phyloP scores from a whole-genome alignment of 2,329 filamentous ascomycete genomes.

The Fusarium longipes region DNA sequence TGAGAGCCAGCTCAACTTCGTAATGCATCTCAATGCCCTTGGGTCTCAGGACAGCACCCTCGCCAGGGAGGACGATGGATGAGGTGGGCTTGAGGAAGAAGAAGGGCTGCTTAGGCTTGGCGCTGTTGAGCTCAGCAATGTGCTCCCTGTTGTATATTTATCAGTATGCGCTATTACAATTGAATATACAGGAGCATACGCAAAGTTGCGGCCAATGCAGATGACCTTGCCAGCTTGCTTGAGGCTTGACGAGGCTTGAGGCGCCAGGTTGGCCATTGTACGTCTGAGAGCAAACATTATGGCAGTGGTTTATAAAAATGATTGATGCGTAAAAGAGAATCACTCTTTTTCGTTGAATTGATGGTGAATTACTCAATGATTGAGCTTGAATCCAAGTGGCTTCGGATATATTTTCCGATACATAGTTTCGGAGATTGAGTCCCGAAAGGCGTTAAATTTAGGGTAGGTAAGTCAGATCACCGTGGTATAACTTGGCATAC shows the following conservation, averaged over 20 bases:
- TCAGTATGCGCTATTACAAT: slow-evolving; percentile 20
- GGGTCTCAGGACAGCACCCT: slow-evolving; percentile 84
- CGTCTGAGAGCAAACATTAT: slow-evolving; percentile 54
- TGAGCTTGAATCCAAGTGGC: slow-evolving; percentile 17
- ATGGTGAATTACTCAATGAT: slow-evolving; percentile 6
- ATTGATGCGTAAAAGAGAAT: not conserved
- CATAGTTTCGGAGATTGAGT: slow-evolving; percentile 42
- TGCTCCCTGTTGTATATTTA: slow-evolving; percentile 73
- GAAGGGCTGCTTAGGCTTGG: slow-evolving; percentile 92
- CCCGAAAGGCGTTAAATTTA: slow-evolving; percentile 21
- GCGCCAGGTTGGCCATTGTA: slow-evolving; percentile 54
- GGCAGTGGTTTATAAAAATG: not conserved
- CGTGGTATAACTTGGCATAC: slow-evolving; percentile 13
- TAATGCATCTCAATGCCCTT: slow-evolving; percentile 88
- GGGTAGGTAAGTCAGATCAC: slow-evolving; percentile 3
- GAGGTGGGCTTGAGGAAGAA: slow-evolving; percentile 98
- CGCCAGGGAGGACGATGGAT: slow-evolving; percentile 81
- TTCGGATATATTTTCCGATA: slow-evolving; percentile 42
- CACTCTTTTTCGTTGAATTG: not conserved
- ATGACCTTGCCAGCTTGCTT: slow-evolving; percentile 78
- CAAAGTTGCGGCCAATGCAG: slow-evolving; percentile 97
- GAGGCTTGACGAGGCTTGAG: slow-evolving; percentile 57
- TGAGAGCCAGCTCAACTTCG: slow-evolving; percentile 91
- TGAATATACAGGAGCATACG: slow-evolving; percentile 64
- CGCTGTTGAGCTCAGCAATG: slow-evolving; percentile 89